Base-by-base conservation (phyloP, 1,284 basidiomycete genomes). In the Limonomyces culmigenus region DNA sequence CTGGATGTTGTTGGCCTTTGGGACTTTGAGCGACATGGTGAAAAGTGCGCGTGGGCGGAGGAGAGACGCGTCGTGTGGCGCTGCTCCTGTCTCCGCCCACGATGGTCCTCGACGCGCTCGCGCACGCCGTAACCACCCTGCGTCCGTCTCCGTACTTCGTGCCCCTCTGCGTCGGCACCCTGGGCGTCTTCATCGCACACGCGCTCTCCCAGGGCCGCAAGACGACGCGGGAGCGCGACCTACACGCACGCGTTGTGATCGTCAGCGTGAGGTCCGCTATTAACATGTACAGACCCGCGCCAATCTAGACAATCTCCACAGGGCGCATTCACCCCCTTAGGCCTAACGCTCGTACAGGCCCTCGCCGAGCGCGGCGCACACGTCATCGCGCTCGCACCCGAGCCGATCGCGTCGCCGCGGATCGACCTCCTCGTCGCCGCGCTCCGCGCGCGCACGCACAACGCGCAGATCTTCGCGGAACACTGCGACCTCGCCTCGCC, bases 1-100 rank as follows among this genome's bases (percentile, higher is more conserved):
- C 58, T 88, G 87, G 31, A 92, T 57, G 45, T 84, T 84, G 51
- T 76, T 83, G 32, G 81, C 67, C 58, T 91, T 91, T 33, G 92
- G 92, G 19, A 97, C 88, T 67, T 92, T 91, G 50, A 96, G 67
- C 43, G 88, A 78, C 91, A 95, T 95, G 43, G 43, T 50, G 40
- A 23, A 21, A n/a, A n/a, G 33, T 29, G n/a, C 5, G 33, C 13
- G 27, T 25, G n/a, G 17, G 29, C 29, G 20, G 19, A 18, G 6
- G 30, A 32, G 16, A 6, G 30, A 17, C 30, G 30, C 8, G n/a
- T n/a, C n/a, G n/a, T n/a, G n/a, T n/a, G n/a, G n/a, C n/a, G n/a
- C n/a, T n/a, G n/a, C n/a, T n/a, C n/a, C n/a, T 20, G 8, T 34
- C 20, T 16, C 15, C 33, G 12, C 10, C 18, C 33, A 19, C 18